Conservation (phyloP, 768 basidiomycete species). For the Tephrocybe rancida region DNA sequence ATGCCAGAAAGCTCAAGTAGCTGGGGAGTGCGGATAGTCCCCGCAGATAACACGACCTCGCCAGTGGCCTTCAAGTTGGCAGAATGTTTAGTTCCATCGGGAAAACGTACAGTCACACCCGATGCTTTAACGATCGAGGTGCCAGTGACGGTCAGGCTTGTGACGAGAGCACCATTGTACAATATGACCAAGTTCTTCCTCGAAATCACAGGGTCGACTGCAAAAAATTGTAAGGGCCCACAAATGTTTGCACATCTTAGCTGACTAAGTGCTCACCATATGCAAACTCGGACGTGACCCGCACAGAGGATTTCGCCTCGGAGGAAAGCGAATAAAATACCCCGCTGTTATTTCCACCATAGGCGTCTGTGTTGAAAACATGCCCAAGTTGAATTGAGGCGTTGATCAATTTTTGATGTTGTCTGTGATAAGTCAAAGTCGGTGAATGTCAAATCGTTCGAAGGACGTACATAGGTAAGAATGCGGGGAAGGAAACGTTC, state of each 20-base stretch:
- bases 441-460: background rate
- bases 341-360: conserved; percentile 29
- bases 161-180: conserved; percentile 23
- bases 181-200: conserved; percentile 26
- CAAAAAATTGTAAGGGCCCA: too few relatives aligned
- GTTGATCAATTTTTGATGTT: conserved; percentile 30
- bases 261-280: conserved; percentile 25
- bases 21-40: conserved; percentile 34
- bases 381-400: conserved; percentile 35
- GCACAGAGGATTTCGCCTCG: conserved; percentile 19
- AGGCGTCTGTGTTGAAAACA: conserved; percentile 28
- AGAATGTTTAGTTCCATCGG: conserved; percentile 21
- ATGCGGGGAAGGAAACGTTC: conserved; percentile 30
- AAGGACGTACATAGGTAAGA: conserved; percentile 26
- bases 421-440: conserved; percentile 13
- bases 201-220: conserved; percentile 28
- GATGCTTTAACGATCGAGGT: conserved; percentile 14
- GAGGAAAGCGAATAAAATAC: conserved; percentile 30
- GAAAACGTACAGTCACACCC: conserved; percentile 28
- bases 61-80: conserved; percentile 19
- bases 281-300: conserved; percentile 33
- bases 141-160: conserved; percentile 18
- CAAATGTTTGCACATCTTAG: background rate
- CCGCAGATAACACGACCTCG: conserved; percentile 32
- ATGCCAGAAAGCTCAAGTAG: conserved; percentile 36